A percentile compares a stretch with the other conserved stretches of the same genome.
These are phyloP conservation scores for Cucumis sativus DNA, from an alignment of 306 rosid species.

Conservation along the genomic window Cucumber_9930_V3 NC_026658.2:2221001-2221500, in stretches of 20 bases:
- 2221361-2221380: constrained; percentile 41
- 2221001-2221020: no score
- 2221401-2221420: constrained; percentile 35
- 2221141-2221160: neutral
- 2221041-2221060: no score
- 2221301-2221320: neutral
- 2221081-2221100: no score
- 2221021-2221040: no score
- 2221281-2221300: neutral
- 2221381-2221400: constrained; percentile 33
- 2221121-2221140: neutral
- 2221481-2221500: neutral
- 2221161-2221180: neutral
- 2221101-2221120: no score
- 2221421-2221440: constrained; percentile 45
- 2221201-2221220: neutral
- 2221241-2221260: neutral
- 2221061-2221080: no score
- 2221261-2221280: neutral
- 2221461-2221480: constrained; percentile 14
- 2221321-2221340: neutral
- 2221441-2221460: neutral
- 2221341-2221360: constrained; percentile 43
- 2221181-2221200: neutral
- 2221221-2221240: neutral